Conservation (phyloP, 345 rosid species). For the Iberis pinnata region DNA sequence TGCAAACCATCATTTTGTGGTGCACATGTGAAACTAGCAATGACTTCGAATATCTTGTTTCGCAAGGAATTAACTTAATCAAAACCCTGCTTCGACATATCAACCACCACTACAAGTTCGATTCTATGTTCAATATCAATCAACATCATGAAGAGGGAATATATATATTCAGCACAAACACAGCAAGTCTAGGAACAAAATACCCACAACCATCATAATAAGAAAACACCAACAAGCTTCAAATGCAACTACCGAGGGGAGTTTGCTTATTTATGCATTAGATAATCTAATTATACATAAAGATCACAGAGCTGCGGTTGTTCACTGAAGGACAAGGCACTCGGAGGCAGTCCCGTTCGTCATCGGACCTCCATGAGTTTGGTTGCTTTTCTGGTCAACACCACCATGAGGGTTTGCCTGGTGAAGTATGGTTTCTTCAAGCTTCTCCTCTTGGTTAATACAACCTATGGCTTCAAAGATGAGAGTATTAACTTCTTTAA, state of each 20-base stretch:
- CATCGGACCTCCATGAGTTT: constrained; percentile 34
- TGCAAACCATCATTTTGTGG: too few species aligned
- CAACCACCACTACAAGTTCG: neutral
- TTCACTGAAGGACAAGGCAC: constrained; percentile 72
- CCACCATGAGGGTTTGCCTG: constrained; percentile 23
- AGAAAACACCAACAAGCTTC: constrained; percentile 17
- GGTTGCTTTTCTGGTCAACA: constrained; percentile 26
- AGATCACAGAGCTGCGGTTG: neutral
- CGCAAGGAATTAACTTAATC: too few species aligned
- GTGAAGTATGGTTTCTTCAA: constrained; percentile 21
- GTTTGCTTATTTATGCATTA: constrained; percentile 32
- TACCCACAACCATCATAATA: constrained; percentile 9
- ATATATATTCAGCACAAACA: neutral
- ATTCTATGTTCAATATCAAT: too few species aligned
- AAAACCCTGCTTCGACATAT: neutral
- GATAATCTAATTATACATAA: constrained; percentile 20
- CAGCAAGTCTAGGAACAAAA: constrained; percentile 4
- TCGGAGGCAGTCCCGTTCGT: constrained; percentile 45
- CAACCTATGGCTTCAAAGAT: constrained; percentile 52
- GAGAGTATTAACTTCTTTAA: constrained; percentile 58
- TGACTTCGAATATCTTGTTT: too few species aligned
- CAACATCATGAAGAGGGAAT: neutral
- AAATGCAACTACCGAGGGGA: constrained; percentile 24
- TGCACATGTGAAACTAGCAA: too few species aligned
- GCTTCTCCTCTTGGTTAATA: constrained; percentile 19